Conservation (phyloP, 169 alveolate genomes). For the Perkinsus chesapeaki region DNA sequence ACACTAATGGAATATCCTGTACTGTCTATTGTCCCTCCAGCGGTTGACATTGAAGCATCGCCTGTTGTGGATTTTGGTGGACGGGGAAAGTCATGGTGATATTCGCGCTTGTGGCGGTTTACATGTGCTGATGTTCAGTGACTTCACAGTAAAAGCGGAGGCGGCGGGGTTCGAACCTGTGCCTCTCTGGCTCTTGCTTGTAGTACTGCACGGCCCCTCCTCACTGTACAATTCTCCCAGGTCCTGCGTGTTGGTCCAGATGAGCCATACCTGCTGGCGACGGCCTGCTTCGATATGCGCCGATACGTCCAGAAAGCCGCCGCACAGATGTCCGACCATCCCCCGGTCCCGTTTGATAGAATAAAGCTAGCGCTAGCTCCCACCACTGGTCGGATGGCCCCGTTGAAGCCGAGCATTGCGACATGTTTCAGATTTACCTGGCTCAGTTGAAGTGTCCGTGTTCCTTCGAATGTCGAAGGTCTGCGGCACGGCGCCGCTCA, state of each 20-base stretch:
- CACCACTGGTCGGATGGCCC: not conserved
- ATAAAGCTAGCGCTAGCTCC: not conserved
- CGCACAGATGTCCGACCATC: not conserved
- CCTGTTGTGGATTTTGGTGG: not conserved
- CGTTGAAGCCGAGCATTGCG: no score
- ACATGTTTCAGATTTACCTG: no score
- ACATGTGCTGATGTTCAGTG: not conserved
- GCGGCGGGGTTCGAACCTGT: conserved; percentile 1
- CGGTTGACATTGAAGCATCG: not conserved
- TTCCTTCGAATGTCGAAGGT: not conserved
- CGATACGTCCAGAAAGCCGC: not conserved
- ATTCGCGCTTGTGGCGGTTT: not conserved
- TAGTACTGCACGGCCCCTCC: no score
- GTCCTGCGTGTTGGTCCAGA: not conserved
- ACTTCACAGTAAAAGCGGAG: not conserved
- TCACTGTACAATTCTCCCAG: no score
- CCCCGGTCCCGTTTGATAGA: not conserved
- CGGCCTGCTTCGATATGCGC: not conserved
- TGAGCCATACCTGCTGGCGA: not conserved
- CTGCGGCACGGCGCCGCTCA: not conserved
- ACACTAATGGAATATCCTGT: not conserved
- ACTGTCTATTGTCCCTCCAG: not conserved
- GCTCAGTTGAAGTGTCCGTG: not conserved
- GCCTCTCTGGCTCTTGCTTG: not conserved
- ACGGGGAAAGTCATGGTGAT: not conserved